Percentiles rank a stretch among this genome's conserved stretches.
Evolutionary conservation across 2,329 filamentous ascomycete species (phyloP).

Genomic region (Tolypocladium ovalisporum): DNA sequence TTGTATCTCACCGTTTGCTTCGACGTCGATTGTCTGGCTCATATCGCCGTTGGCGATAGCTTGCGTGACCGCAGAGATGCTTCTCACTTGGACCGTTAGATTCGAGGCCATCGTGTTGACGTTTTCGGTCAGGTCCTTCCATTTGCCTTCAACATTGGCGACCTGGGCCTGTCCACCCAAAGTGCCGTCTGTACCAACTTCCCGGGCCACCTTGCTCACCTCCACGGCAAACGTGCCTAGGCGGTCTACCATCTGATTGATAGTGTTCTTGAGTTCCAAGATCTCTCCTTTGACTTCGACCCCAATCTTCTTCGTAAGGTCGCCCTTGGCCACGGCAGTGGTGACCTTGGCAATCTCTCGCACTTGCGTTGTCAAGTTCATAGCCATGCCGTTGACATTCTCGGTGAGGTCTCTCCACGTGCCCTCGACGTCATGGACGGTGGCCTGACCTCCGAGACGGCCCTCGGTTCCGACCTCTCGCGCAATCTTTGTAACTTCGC

Average conservation of each 20-base stretch:
- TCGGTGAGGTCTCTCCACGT: slow-evolving; percentile 95
- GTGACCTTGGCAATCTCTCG: slow-evolving; percentile 96
- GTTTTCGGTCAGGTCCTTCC: slow-evolving; percentile 92
- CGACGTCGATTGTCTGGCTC: slow-evolving; percentile 90
- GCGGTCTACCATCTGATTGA: slow-evolving; percentile 98
- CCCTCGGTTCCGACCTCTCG: slow-evolving; percentile 95
- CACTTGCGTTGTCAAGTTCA: slow-evolving; percentile 95
- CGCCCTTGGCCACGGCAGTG: slow-evolving; percentile 86
- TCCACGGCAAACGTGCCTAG: slow-evolving; percentile 92
- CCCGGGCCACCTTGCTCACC: slow-evolving; percentile 87
- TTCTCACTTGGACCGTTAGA: slow-evolving; percentile 66
- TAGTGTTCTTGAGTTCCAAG: slow-evolving; percentile 87
- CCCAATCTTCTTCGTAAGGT: slow-evolving; percentile 91
- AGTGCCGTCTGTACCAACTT: slow-evolving; percentile 92
- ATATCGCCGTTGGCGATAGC: slow-evolving; percentile 93
- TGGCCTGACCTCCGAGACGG: slow-evolving; percentile 85
- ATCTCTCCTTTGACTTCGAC: slow-evolving; percentile 93
- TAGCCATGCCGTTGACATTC: slow-evolving; percentile 97
- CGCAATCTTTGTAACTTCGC: slow-evolving; percentile 92
- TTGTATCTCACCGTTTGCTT: slow-evolving; percentile 89
- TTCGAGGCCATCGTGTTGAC: slow-evolving; percentile 69
- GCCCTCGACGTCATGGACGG: slow-evolving; percentile 90
- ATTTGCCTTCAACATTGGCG: slow-evolving; percentile 92
- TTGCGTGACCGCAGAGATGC: slow-evolving; percentile 88
- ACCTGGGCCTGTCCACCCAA: slow-evolving; percentile 89